phyloP scores from a whole-genome alignment of 306 rosid genomes.

The Malus orientalis region DNA sequence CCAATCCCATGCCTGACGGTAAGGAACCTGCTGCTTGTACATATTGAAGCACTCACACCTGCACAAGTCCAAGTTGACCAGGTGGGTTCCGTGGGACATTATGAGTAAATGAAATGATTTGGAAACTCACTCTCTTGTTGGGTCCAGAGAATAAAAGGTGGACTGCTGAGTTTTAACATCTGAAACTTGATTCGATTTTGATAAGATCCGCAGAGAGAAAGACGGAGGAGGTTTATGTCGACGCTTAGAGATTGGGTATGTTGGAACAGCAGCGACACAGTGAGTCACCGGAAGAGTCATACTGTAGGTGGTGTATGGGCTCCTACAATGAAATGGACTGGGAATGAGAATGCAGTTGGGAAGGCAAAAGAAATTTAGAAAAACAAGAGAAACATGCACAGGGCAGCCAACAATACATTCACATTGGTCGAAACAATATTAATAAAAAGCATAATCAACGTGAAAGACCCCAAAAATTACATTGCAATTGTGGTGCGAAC shows the following conservation, averaged over 20 bases:
- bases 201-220: neutral
- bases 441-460: no score
- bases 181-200: neutral
- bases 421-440: no score
- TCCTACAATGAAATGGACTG: neutral
- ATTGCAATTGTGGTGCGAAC: neutral
- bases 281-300: conserved; percentile 23
- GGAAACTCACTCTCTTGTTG: conserved; percentile 23
- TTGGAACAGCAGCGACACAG: conserved; percentile 7
- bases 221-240: neutral
- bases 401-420: no score
- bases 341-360: no score
- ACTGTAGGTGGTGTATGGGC: neutral
- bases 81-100: neutral
- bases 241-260: conserved; percentile 3
- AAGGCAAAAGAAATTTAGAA: no score
- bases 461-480: no score
- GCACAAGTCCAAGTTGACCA: conserved; percentile 5
- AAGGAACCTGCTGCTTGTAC: conserved; percentile 47
- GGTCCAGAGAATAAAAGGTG: neutral
- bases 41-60: conserved; percentile 70
- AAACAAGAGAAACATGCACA: no score
- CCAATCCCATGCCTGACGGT: conserved; percentile 47
- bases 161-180: neutral
- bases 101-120: conserved; percentile 7